phyloP scores from a whole-genome alignment of 129 eudicot genomes.

The Flaveria bidentis region DNA sequence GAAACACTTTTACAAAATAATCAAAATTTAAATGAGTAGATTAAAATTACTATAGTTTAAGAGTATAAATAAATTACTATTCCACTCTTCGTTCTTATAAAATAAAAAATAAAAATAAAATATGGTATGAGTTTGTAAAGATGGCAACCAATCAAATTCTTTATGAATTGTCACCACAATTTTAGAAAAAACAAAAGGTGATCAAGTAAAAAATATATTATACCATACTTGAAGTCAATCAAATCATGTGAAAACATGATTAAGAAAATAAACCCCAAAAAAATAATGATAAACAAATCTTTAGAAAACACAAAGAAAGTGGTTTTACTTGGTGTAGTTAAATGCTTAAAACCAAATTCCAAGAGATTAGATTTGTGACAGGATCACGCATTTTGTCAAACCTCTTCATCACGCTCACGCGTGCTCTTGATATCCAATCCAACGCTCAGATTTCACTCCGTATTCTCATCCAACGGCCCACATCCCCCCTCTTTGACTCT shows the following conservation, averaged over 20 bases:
- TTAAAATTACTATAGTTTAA: no score
- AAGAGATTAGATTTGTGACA: conserved; percentile 37
- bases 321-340: conserved; percentile 30
- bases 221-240: not conserved
- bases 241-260: conserved; percentile 14
- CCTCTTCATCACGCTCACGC: conserved; percentile 43
- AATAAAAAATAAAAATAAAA: no score
- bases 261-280: conserved; percentile 6
- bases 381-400: conserved; percentile 42
- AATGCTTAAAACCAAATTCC: conserved; percentile 31
- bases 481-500: conserved; percentile 34
- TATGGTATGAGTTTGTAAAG: not conserved
- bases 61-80: no score
- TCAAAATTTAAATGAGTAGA: no score
- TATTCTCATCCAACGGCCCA: conserved; percentile 26
- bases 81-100: no score
- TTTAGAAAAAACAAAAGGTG: not conserved
- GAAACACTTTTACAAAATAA: no score
- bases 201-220: not conserved
- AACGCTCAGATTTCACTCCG: not conserved
- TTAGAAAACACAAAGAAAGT: not conserved
- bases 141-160: not conserved
- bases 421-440: conserved; percentile 39
- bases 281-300: not conserved
- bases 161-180: not conserved